phyloP scores from a whole-genome alignment of 1,284 basidiomycete genomes.

The Vanrija sp. region DNA sequence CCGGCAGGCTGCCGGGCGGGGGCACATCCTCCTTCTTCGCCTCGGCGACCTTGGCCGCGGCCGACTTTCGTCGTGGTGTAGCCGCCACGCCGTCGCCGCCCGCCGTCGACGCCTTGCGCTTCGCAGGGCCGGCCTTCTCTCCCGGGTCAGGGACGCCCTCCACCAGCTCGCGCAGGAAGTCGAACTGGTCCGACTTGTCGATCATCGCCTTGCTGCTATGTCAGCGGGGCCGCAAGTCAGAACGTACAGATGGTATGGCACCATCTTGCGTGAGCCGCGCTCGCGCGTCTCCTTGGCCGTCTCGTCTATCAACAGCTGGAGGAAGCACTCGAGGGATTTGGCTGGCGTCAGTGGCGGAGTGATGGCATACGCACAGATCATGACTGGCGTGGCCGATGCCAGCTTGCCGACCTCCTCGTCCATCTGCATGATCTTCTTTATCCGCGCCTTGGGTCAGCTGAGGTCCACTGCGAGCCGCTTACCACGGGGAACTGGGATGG shows the following conservation, averaged over 20 bases:
- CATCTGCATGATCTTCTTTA: constrained; percentile 99
- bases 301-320: constrained; percentile 80
- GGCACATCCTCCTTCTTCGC: constrained; percentile 20
- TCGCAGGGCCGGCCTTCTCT: constrained; percentile 9
- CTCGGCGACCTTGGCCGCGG: constrained; percentile 1
- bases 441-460: constrained; percentile 62
- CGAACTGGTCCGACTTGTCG: constrained; percentile 80
- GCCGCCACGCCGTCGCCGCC: not conserved
- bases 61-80: constrained; percentile 1
- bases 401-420: constrained; percentile 99
- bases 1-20: constrained; percentile 20
- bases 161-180: constrained; percentile 96
- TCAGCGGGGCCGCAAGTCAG: not conserved
- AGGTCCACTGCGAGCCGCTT: not conserved
- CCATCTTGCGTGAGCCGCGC: constrained; percentile 83
- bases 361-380: constrained; percentile 71
- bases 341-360: constrained; percentile 55
- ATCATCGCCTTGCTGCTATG: constrained; percentile 82
- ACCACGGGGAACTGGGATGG: constrained; percentile 41
- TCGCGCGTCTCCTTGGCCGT: constrained; percentile 74
- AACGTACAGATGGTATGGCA: constrained; percentile 87
- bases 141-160: constrained; percentile 83
- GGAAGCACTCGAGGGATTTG: constrained; percentile 92
- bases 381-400: constrained; percentile 91
- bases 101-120: constrained; percentile 8